Conservation (phyloP, 2,329 filamentous ascomycete genomes). For the Penicillium sp. region DNA sequence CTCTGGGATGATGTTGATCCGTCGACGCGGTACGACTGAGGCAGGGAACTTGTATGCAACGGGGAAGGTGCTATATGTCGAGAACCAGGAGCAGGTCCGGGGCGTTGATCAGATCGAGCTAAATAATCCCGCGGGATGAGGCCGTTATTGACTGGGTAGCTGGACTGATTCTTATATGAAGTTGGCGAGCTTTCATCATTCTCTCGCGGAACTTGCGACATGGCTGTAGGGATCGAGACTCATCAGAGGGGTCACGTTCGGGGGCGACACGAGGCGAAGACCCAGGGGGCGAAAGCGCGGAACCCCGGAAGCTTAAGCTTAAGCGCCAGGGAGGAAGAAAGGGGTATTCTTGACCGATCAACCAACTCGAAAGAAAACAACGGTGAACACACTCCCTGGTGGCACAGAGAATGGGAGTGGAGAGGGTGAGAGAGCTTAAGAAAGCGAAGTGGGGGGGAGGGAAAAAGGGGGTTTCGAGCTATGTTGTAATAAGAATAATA, state of each 20-base stretch:
- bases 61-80: slow-evolving; percentile 26
- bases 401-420: neutral
- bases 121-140: slow-evolving; percentile 33
- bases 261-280: slow-evolving; percentile 12
- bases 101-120: slow-evolving; percentile 24
- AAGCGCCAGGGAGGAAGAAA: slow-evolving; percentile 5
- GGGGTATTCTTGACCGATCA: slow-evolving; percentile 12
- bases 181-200: slow-evolving; percentile 18
- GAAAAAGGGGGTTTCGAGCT: slow-evolving; percentile 2
- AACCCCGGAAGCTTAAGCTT: slow-evolving; percentile 16
- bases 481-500: neutral
- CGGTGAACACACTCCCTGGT: neutral
- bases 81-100: slow-evolving; percentile 17
- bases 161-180: slow-evolving; percentile 10
- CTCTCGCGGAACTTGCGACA: slow-evolving; percentile 30
- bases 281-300: slow-evolving; percentile 11
- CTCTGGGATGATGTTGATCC: slow-evolving; percentile 21
- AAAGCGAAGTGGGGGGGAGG: slow-evolving; percentile 1
- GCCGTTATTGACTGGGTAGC: slow-evolving; percentile 18
- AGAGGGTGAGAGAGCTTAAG: neutral
- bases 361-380: slow-evolving; percentile 2
- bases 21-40: slow-evolving; percentile 16
- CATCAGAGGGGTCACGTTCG: slow-evolving; percentile 16
- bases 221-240: slow-evolving; percentile 21
- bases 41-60: slow-evolving; percentile 24